These are phyloP conservation scores for Leptomonas pyrrhocoris DNA, from an alignment of 208 protist genomes.

Conservation along the genomic window DNA sequence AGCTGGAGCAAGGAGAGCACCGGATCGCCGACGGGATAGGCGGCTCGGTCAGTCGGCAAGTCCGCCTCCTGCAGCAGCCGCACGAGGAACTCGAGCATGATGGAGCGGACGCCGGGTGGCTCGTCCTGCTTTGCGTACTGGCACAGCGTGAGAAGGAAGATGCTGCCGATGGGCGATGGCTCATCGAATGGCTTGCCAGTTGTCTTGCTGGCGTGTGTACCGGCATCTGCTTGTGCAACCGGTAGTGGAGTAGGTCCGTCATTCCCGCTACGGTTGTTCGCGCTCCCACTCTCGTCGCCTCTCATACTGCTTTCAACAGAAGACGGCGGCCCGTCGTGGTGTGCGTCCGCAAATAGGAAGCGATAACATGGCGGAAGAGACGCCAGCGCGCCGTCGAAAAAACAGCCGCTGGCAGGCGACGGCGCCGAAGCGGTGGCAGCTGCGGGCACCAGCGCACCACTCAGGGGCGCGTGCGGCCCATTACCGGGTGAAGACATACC, in stretches of 20 bases:
- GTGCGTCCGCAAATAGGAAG: conserved; percentile 44
- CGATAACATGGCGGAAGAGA: conserved; percentile 63
- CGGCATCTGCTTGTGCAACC: neutral
- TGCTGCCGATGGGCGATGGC: conserved; percentile 46
- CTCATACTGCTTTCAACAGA: conserved; percentile 12
- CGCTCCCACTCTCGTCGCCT: neutral
- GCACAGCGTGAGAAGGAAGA: conserved; percentile 73
- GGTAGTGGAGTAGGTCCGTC: neutral
- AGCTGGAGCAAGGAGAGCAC: conserved; percentile 70
- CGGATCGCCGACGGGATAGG: conserved; percentile 29
- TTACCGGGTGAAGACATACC: neutral
- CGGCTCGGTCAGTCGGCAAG: conserved; percentile 41
- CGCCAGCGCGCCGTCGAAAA: conserved; percentile 18
- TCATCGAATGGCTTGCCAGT: conserved; percentile 7
- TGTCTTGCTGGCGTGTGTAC: neutral
- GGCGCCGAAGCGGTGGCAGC: conserved; percentile 3
- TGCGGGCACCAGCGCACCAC: neutral
- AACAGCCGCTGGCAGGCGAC: conserved; percentile 6
- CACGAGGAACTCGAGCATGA: conserved; percentile 67
- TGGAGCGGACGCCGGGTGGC: conserved; percentile 47
- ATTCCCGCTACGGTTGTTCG: neutral
- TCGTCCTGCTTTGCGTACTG: conserved; percentile 79
- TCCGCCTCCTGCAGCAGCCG: conserved; percentile 60
- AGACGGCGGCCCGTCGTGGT: neutral
- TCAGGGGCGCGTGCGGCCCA: neutral